Conservation (phyloP, 768 basidiomycete genomes). For the Serendipita sp. region DNA sequence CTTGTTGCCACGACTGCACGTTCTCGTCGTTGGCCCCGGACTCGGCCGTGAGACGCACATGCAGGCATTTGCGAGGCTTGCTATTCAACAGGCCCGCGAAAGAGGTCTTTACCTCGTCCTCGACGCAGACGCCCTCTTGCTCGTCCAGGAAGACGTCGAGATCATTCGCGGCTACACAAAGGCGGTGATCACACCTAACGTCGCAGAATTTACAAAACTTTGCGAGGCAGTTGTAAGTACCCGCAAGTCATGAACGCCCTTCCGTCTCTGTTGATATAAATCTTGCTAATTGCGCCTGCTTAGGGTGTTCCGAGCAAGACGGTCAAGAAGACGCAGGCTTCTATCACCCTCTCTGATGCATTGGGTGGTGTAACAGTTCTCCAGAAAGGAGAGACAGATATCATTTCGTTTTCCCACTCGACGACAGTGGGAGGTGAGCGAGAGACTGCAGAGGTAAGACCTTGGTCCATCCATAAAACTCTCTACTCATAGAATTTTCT, state of each 20-base stretch:
- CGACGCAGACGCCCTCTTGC: constrained; percentile 84
- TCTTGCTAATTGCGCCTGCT: not conserved
- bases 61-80: constrained; percentile 65
- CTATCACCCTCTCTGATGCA: constrained; percentile 40
- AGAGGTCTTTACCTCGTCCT: constrained; percentile 80
- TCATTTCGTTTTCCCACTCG: constrained; percentile 58
- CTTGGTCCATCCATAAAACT: not conserved
- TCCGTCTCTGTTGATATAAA: not conserved
- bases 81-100: constrained; percentile 55
- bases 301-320: constrained; percentile 35
- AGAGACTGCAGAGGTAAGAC: constrained; percentile 16
- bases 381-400: constrained; percentile 72
- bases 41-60: constrained; percentile 84
- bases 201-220: constrained; percentile 80
- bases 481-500: not conserved
- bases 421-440: constrained; percentile 35
- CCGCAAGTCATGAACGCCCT: no score
- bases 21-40: constrained; percentile 86
- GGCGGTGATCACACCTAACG: constrained; percentile 84
- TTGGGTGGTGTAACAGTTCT: constrained; percentile 83
- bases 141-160: constrained; percentile 58
- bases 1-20: constrained; percentile 75
- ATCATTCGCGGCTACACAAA: constrained; percentile 73
- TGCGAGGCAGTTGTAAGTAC: constrained; percentile 50
- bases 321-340: constrained; percentile 40